Percentiles rank a stretch among this genome's conserved stretches.
These are phyloP conservation scores for Nakaseomyces glabratus DNA, from an alignment of 1,139 yeast genomes.

Conservation along the genomic window DNA sequence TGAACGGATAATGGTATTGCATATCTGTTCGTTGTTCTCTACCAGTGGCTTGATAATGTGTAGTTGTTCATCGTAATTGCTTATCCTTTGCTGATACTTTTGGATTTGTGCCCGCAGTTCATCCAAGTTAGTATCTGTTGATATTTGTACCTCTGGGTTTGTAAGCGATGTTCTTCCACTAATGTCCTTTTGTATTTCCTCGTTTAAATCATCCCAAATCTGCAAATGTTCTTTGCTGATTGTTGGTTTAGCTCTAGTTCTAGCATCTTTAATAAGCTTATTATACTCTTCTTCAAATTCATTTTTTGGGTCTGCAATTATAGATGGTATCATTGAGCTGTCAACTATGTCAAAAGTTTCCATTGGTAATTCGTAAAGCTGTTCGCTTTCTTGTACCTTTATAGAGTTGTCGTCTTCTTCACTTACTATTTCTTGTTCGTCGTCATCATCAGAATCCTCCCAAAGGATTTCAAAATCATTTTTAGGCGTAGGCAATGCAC, in stretches of 20 bases:
- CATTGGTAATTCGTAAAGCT: neutral
- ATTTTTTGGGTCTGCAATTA: neutral
- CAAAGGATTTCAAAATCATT: conserved; percentile 49
- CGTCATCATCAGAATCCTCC: conserved; percentile 23
- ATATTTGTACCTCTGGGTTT: no score
- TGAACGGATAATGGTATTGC: no score
- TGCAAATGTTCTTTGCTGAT: neutral
- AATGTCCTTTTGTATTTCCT: no score
- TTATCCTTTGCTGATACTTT: no score
- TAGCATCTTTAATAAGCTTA: neutral
- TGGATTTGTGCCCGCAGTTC: no score
- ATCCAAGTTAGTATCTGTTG: no score
- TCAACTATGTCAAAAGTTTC: neutral
- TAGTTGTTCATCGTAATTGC: no score
- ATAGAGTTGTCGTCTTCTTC: neutral
- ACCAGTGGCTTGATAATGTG: no score
- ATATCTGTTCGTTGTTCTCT: no score
- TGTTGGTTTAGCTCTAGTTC: neutral
- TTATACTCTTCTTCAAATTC: conserved; percentile 1
- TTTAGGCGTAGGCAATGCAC: conserved; percentile 43
- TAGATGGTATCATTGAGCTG: neutral
- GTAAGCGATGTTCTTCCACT: no score
- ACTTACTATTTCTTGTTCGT: conserved; percentile 27
- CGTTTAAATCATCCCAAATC: neutral
- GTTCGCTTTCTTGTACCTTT: neutral